Percentiles rank a stretch among this genome's conserved stretches.
Conservation (phyloP, 2,329 filamentous ascomycete species). For the Fusarium anguioides region DNA sequence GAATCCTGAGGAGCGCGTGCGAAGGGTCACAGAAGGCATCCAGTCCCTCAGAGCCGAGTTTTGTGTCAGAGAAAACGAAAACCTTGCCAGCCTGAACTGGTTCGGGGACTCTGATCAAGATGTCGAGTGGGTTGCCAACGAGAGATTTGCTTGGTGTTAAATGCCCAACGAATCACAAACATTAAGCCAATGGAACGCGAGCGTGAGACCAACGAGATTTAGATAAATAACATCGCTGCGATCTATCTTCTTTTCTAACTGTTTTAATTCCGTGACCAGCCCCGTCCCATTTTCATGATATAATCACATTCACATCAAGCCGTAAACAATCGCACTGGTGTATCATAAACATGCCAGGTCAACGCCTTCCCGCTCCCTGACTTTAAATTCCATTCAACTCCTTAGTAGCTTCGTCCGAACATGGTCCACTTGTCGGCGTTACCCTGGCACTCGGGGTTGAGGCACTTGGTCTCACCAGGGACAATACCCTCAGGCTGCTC, state of each 20-base stretch:
- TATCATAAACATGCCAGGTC: constrained; percentile 47
- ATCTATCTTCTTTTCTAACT: constrained; percentile 42
- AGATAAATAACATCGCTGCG: constrained; percentile 28
- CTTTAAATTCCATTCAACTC: constrained; percentile 28
- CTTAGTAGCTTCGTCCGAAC: constrained; percentile 82
- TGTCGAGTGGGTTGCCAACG: constrained; percentile 78
- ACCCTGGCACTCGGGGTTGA: constrained; percentile 85
- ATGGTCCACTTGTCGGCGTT: constrained; percentile 89
- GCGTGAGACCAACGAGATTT: constrained; percentile 29
- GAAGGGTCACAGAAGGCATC: constrained; percentile 56
- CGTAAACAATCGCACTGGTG: constrained; percentile 46
- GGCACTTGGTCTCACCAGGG: constrained; percentile 86
- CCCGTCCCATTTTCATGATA: constrained; percentile 41
- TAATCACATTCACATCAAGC: constrained; percentile 45
- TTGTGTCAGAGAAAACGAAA: constrained; percentile 70
- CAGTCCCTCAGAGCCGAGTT: constrained; percentile 61
- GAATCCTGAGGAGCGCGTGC: constrained; percentile 75
- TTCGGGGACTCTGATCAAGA: constrained; percentile 66
- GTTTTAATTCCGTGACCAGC: constrained; percentile 28
- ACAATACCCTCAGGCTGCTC: constrained; percentile 86
- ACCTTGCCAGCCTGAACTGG: constrained; percentile 79
- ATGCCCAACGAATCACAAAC: not conserved
- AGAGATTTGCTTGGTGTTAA: constrained; percentile 84
- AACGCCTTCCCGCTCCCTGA: constrained; percentile 45
- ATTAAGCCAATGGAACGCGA: not conserved